Conservation (phyloP, 345 rosid genomes). For the Eutrema japonicum region DNA sequence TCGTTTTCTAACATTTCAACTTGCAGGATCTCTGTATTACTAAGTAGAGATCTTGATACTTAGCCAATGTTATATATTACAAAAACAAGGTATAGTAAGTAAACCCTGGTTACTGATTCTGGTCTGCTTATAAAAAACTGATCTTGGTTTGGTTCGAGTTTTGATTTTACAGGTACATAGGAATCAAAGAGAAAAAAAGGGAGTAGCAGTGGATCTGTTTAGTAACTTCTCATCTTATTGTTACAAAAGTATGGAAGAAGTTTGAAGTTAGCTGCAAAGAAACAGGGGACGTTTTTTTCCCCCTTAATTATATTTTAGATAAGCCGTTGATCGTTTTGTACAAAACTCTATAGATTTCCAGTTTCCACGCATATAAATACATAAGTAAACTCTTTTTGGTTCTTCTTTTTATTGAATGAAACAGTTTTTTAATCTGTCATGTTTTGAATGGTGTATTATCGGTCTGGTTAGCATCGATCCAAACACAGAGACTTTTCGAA, state of each 20-base stretch:
- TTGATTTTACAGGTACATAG: constrained; percentile 34
- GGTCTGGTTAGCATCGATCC: not conserved
- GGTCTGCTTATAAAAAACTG: not conserved
- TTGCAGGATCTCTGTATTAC: constrained; percentile 44
- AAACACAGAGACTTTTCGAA: no score
- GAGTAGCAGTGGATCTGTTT: constrained; percentile 11
- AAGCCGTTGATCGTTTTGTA: constrained; percentile 29
- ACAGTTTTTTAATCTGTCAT: not conserved
- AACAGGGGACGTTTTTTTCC: constrained; percentile 27
- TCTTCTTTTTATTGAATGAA: not conserved
- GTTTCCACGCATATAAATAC: constrained; percentile 41
- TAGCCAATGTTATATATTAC: constrained; percentile 26
- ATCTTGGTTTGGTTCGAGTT: not conserved
- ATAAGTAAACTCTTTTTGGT: not conserved
- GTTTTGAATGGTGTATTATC: not conserved
- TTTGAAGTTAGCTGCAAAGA: constrained; percentile 32
- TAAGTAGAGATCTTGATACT: constrained; percentile 34
- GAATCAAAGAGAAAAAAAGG: constrained; percentile 13
- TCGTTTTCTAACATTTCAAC: constrained; percentile 26
- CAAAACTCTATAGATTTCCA: constrained; percentile 27
- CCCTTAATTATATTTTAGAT: constrained; percentile 1
- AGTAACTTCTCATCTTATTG: constrained; percentile 44
- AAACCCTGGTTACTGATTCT: not conserved
- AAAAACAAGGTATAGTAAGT: constrained; percentile 19
- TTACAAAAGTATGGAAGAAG: constrained; percentile 44